A percentile compares a stretch with the other conserved stretches of the same genome.
Conservation (phyloP, 2,329 filamentous ascomycete genomes). For the Tolypocladium pustulatum region DNA sequence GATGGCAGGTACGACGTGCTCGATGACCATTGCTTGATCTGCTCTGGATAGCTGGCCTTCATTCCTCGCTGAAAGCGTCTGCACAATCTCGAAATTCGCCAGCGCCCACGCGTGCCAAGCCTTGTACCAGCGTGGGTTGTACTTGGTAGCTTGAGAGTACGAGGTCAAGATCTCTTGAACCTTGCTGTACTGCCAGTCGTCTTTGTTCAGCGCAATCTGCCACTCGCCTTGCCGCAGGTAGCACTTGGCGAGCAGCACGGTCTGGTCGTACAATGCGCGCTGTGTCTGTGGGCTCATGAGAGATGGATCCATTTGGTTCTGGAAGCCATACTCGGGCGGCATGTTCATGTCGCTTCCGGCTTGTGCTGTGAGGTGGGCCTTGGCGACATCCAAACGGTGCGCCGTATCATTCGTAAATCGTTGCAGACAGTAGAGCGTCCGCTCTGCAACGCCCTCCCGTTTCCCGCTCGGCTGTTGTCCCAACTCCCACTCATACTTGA, state of each 20-base stretch:
- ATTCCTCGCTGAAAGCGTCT: constrained; percentile 58
- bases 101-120: constrained; percentile 98
- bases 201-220: constrained; percentile 76
- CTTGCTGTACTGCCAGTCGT: constrained; percentile 79
- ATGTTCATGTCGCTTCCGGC: constrained; percentile 34
- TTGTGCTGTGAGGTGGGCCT: constrained; percentile 37
- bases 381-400: constrained; percentile 41
- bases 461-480: constrained; percentile 48
- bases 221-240: constrained; percentile 95
- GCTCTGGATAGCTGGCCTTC: constrained; percentile 36
- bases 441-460: constrained; percentile 36
- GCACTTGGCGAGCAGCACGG: constrained; percentile 78
- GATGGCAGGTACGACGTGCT: constrained; percentile 90
- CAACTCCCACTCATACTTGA: constrained; percentile 93
- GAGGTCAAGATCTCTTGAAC: constrained; percentile 84
- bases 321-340: constrained; percentile 38
- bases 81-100: constrained; percentile 97
- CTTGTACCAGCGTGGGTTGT: constrained; percentile 95
- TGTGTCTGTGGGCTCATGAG: constrained; percentile 39
- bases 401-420: constrained; percentile 52
- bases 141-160: constrained; percentile 84
- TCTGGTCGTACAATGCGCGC: constrained; percentile 47
- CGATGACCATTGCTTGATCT: constrained; percentile 60
- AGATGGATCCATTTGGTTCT: constrained; percentile 32
- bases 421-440: constrained; percentile 47